These are phyloP conservation scores for Erythrobasidium hasegawianum DNA, from an alignment of 1,284 basidiomycete species.

Conservation along the genomic window DNA sequence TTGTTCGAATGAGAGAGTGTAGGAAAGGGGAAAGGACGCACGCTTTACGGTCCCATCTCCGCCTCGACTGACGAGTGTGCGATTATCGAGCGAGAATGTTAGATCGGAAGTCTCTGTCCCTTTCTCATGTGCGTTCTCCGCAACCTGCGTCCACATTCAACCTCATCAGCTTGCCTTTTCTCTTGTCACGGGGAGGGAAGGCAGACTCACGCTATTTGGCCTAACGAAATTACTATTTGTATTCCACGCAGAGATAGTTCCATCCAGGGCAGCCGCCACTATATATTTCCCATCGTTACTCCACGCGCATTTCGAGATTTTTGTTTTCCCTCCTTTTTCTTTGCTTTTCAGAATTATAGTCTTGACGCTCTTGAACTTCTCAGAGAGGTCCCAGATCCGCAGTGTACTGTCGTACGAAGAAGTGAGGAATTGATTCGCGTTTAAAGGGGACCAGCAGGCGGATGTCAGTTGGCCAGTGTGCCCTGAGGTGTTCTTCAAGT, in stretches of 20 bases:
- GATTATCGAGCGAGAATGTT: constrained; percentile 76
- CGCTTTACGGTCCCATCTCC: constrained; percentile 92
- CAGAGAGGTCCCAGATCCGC: constrained; percentile 89
- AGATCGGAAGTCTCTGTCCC: constrained; percentile 77
- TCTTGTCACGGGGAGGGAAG: neutral
- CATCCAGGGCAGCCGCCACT: constrained; percentile 83
- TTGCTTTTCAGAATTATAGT: constrained; percentile 96
- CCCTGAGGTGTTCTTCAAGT: constrained; percentile 97
- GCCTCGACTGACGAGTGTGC: constrained; percentile 75
- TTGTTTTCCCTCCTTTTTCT: constrained; percentile 89
- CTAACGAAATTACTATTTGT: constrained; percentile 85
- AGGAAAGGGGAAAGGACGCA: constrained; percentile 53
- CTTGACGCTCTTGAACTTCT: constrained; percentile 81
- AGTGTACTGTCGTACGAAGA: constrained; percentile 85
- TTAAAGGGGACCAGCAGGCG: constrained; percentile 87
- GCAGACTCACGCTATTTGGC: constrained; percentile 57
- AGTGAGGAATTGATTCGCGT: constrained; percentile 79
- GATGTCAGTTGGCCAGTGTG: constrained; percentile 87
- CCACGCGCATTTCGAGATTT: constrained; percentile 68
- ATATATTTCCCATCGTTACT: constrained; percentile 79
- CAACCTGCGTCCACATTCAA: constrained; percentile 55
- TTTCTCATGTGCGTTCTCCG: constrained; percentile 80
- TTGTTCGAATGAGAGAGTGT: constrained; percentile 22
- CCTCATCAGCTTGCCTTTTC: neutral
- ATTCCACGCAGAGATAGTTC: constrained; percentile 88